These are phyloP conservation scores for Asterochloris sp. DNA, from an alignment of 139 green algal species.

Conservation along the genomic window DNA sequence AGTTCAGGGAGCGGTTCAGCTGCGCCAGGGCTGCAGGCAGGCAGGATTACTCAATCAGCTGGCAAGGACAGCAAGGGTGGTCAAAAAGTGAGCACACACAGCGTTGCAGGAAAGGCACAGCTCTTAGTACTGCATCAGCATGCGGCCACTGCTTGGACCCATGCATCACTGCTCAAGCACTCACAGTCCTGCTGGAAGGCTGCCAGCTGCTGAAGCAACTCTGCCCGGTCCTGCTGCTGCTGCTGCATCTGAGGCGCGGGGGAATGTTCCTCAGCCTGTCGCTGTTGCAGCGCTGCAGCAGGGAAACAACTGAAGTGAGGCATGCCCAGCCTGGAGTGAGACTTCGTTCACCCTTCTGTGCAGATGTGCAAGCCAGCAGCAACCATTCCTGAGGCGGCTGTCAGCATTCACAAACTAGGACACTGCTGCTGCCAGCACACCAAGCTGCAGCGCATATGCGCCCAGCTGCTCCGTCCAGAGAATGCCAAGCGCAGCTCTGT, in stretches of 20 bases:
- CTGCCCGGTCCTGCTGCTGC: slow-evolving; percentile 4
- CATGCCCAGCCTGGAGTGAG: neutral
- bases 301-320: too few relatives aligned
- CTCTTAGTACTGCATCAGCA: neutral
- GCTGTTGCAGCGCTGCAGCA: slow-evolving; percentile 7
- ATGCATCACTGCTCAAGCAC: neutral
- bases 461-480: too few relatives aligned
- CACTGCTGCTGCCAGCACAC: too few relatives aligned
- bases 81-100: too few relatives aligned
- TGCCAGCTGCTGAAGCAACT: neutral
- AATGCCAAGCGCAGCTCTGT: neutral
- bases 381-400: too few relatives aligned
- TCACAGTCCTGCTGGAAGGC: neutral
- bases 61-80: too few relatives aligned
- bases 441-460: too few relatives aligned
- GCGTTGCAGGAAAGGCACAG: too few relatives aligned
- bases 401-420: too few relatives aligned
- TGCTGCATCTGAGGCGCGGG: slow-evolving; percentile 7
- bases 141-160: neutral
- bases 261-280: slow-evolving; percentile 12
- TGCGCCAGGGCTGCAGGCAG: neutral
- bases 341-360: too few relatives aligned
- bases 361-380: too few relatives aligned
- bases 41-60: too few relatives aligned
- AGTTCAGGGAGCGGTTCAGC: neutral